Base-by-base conservation (phyloP, 2,329 filamentous ascomycete species). In the Phialophora macrospora region DNA sequence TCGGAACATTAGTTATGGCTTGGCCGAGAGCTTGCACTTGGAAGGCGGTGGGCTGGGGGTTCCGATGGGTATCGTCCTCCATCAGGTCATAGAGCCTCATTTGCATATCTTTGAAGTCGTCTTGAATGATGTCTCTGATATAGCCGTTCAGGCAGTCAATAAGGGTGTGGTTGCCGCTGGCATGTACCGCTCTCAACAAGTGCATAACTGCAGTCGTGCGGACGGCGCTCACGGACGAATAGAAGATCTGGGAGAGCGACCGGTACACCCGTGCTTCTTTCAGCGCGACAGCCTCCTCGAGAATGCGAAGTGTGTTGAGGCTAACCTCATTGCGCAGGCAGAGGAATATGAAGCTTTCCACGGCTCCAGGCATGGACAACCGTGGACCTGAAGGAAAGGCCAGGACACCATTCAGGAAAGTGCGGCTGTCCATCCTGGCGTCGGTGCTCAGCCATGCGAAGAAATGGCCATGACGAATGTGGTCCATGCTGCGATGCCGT, bases 131-230 rank as follows among this genome's bases (percentile, higher is more conserved):
- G n/a, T 32, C 28, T 34, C 12, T 32, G 17, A 32, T 55, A 12
- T 32, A 55, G n/a, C 52, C 24, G n/a, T 12, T 28, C 52, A 55
- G 52, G 28, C 52, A 55, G 12, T 55, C 26, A 12, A 55, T 20
- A 12, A 55, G 52, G 28, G 8, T n/a, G 28, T 14, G 52, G 24
- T 55, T 20, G 52, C 28, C 11, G 28, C 52, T 32, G 4, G 12
- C 11, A 32, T 28, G 52, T n/a, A 20, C 28, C 52, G n/a, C n/a
- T 1, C 4, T 55, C 28, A 55, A 28, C 28, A 55, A 32, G 4
- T 55, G 11, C 28, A 34, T 30, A 9, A 55, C 11, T 11, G 52
- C 52, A 34, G 12, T 28, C n/a, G 28, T 32, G 24, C 52, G 52
- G 11, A 20, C 24, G 17, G 28, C 0, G 28, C 52, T 28, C 52